Base-by-base conservation (phyloP, 2,329 filamentous ascomycete species). In the Mycosphaerella sp. region DNA sequence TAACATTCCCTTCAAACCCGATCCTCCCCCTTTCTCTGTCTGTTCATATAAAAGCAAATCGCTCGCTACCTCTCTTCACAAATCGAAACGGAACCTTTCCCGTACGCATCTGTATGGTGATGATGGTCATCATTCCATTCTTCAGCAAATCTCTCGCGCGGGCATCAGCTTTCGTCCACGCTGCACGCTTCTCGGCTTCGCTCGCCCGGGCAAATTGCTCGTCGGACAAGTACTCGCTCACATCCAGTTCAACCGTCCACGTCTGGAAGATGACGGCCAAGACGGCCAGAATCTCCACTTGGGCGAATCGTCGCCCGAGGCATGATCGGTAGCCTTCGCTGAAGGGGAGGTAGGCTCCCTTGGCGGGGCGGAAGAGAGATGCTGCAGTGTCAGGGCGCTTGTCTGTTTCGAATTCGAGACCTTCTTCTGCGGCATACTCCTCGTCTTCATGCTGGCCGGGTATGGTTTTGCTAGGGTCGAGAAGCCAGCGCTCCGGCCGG, bases 81-180 rank as follows among this genome's bases (percentile, higher is more conserved):
- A 92, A 70, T 59, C 86, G 73, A 40, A 92, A 73, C 0, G 85
- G 84, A 34, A 92, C 81, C 51, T 78, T 74, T 5, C 74, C 73
- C n/a, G 73, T 76, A 31, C 82, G 76, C 69, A 92, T 74, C 72
- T 89, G 87, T 61, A 92, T 73, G 56, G 87, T 90, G 56, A 92
- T 77, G 53, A 87, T 70, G n/a, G 79, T 80, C 29, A 73, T 76
- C 62, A 85, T 74, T 11, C 74, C 82, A 32, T 74, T 71, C 53
- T 69, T 70, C 46, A 89, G 66, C 50, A 79, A 75, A 48, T 73
- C 67, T 55, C 78, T 70, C 29, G 80, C 79, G 64, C 76, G 76
- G 23, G 73, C 69, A 62, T 81, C 78, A 36, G 86, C 86, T 69
- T 78, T 80, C 56, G 71, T 69, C 73, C 88, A 91, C 12, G 86